phyloP scores from a whole-genome alignment of 176 grass and related monocot genomes.

The Zea luxurians region DNA sequence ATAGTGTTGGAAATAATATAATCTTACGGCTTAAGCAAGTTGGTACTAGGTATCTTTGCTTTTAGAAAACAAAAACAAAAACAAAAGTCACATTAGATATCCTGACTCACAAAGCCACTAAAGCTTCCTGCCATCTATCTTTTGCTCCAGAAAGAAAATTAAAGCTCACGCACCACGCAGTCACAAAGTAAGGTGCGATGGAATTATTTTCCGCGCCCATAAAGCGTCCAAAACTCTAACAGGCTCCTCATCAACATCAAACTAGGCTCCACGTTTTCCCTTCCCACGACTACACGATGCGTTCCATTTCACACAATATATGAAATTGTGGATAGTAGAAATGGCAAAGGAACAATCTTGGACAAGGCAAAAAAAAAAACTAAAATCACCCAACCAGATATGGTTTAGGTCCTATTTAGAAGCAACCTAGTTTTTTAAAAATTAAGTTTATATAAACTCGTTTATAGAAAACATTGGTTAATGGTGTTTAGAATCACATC shows the following conservation, averaged over 20 bases:
- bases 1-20: background rate
- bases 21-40: background rate
- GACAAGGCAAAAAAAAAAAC: no score
- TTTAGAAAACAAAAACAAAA: background rate
- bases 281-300: background rate
- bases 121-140: background rate
- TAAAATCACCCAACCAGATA: no score
- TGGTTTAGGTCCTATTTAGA: no score
- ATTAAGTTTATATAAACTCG: no score
- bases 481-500: no score
- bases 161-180: background rate
- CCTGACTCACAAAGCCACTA: conserved; percentile 1
- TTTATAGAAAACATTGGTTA: no score
- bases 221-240: background rate
- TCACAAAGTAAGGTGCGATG: background rate
- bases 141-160: background rate
- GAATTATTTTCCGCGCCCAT: background rate
- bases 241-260: background rate
- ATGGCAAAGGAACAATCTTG: no score
- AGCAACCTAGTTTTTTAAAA: no score
- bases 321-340: background rate
- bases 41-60: conserved; percentile 20
- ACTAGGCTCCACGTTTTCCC: background rate
- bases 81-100: background rate
- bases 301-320: background rate